A percentile compares a stretch with the other conserved stretches of the same genome.
These are phyloP conservation scores for Otatea glauca DNA, from an alignment of 176 grass and related monocot genomes.

Conservation along the genomic window DNA sequence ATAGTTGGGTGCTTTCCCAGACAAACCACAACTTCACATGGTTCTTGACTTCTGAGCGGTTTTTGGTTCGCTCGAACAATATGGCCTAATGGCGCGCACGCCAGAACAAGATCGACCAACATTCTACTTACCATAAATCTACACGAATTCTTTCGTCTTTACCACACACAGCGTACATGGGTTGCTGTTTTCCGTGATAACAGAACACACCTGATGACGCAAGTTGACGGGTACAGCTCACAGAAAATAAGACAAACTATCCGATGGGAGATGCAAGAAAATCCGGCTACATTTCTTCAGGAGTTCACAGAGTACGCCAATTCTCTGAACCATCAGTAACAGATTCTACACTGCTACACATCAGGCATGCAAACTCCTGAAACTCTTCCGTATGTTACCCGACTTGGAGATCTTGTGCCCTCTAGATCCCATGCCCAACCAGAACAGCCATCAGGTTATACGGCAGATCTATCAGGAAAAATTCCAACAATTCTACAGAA, in stretches of 20 bases:
- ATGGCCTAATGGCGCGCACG: too few species aligned
- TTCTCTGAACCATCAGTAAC: background rate
- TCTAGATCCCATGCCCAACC: background rate
- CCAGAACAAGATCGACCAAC: background rate
- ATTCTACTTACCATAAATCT: background rate
- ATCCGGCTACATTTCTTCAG: background rate
- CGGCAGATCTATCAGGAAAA: conserved; percentile 2
- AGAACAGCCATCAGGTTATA: background rate
- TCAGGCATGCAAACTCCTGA: background rate
- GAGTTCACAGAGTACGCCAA: background rate
- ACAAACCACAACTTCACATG: background rate
- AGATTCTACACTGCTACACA: background rate
- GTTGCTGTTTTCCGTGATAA: background rate
- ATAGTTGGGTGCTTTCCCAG: too few species aligned
- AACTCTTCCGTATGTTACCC: conserved; percentile 9
- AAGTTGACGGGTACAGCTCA: conserved; percentile 11
- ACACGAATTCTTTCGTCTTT: background rate
- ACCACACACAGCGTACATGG: background rate
- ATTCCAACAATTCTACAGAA: conserved; percentile 18
- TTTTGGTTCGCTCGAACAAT: too few species aligned
- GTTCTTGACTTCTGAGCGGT: too few species aligned
- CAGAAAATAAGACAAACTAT: background rate
- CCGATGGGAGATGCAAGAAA: background rate
- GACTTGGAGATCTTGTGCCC: background rate
- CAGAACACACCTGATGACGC: background rate